Conservation (phyloP, 495 filamentous ascomycete species). For the Aspergillus affinis region DNA sequence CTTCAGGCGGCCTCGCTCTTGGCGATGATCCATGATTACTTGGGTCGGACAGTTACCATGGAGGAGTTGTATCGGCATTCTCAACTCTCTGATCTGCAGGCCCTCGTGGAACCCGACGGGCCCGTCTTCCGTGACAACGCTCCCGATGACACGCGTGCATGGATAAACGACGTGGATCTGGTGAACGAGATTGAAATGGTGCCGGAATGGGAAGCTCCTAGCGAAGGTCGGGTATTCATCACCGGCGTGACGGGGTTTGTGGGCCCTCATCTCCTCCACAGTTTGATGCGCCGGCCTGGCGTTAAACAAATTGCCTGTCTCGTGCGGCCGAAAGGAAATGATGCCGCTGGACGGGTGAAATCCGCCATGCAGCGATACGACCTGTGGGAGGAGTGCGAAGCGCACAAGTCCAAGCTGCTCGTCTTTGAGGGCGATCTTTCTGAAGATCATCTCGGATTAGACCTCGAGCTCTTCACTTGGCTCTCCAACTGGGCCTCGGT, state of each 20-base stretch:
- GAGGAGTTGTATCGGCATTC: slow-evolving; percentile 1
- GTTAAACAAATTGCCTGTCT: slow-evolving; percentile 18
- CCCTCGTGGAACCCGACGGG: background rate
- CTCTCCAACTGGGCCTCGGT: slow-evolving; percentile 14
- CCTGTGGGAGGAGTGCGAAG: slow-evolving; percentile 5
- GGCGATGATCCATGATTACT: background rate
- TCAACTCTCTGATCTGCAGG: background rate
- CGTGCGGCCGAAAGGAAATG: background rate
- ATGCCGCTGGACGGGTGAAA: background rate
- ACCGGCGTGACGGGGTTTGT: slow-evolving; percentile 22
- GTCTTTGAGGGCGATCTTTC: slow-evolving; percentile 17
- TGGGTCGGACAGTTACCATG: slow-evolving; percentile 3
- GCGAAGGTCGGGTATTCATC: slow-evolving; percentile 13
- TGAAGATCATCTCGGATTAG: slow-evolving; percentile 9
- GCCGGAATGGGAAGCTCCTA: slow-evolving; percentile 8
- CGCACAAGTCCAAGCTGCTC: slow-evolving; percentile 10
- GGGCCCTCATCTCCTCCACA: slow-evolving; percentile 8
- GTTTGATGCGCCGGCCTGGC: slow-evolving; percentile 1
- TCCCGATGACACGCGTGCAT: background rate
- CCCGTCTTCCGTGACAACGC: slow-evolving; percentile 3
- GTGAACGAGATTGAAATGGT: slow-evolving; percentile 6
- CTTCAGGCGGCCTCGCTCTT: slow-evolving; percentile 11
- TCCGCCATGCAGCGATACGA: slow-evolving; percentile 14
- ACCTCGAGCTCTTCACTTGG: slow-evolving; percentile 8
- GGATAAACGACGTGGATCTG: slow-evolving; percentile 4